A percentile compares a stretch with the other conserved stretches of the same genome.
phyloP scores from a whole-genome alignment of 306 rosid species.

The Inga leiocalycina region DNA sequence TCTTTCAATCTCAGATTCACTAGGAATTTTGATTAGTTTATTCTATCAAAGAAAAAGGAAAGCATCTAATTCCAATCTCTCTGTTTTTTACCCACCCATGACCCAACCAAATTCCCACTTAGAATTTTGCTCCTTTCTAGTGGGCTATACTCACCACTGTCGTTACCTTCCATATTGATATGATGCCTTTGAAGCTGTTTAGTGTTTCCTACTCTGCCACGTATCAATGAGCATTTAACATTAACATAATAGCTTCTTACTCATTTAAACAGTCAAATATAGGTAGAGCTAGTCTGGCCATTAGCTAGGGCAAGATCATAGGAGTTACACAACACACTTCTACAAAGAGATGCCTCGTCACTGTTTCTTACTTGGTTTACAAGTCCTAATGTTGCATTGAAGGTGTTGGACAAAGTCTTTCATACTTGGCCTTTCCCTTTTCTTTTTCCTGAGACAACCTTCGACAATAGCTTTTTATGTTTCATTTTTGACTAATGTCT shows the following conservation, averaged over 20 bases:
- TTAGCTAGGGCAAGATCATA: no score
- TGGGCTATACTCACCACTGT: constrained; percentile 35
- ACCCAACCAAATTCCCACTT: constrained; percentile 14
- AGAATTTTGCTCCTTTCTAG: constrained; percentile 44
- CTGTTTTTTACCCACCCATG: background rate
- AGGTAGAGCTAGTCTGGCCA: no score
- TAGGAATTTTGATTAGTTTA: constrained; percentile 39
- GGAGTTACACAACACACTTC: background rate
- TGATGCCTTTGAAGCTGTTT: constrained; percentile 9
- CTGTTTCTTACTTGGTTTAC: constrained; percentile 21
- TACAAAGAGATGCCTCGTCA: constrained; percentile 23
- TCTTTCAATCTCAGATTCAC: constrained; percentile 26
- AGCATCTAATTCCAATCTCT: constrained; percentile 63
- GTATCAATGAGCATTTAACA: constrained; percentile 44
- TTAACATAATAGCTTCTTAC: background rate
- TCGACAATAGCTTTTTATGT: constrained; percentile 58
- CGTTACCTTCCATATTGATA: constrained; percentile 27
- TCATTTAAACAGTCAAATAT: background rate
- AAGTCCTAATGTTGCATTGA: constrained; percentile 48
- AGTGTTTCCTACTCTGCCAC: background rate
- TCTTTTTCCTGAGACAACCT: constrained; percentile 78
- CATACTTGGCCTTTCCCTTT: constrained; percentile 83
- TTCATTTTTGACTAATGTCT: background rate
- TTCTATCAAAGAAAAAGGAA: constrained; percentile 36
- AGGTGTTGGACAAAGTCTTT: constrained; percentile 65